Evolutionary conservation across 768 basidiomycete species (phyloP).

Genomic region (Hirschioporus abietinus): DNA sequence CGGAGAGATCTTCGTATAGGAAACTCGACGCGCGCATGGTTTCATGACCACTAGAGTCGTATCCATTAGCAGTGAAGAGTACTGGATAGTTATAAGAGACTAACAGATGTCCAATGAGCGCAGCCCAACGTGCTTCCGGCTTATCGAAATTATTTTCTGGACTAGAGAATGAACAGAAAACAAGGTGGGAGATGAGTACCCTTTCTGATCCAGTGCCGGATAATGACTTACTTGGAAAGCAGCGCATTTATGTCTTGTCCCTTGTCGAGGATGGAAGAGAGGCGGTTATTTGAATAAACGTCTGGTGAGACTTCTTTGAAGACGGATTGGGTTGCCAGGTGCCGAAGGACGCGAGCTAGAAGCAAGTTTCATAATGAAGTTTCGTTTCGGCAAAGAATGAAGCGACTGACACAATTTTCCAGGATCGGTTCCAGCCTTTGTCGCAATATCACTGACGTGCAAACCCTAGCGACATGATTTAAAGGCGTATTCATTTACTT

Average conservation of each 20-base stretch:
- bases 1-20: slow-evolving; percentile 38
- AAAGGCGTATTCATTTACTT: background rate
- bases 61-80: background rate
- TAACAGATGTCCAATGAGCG: slow-evolving; percentile 14
- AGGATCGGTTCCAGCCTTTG: slow-evolving; percentile 24
- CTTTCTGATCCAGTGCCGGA: slow-evolving; percentile 10
- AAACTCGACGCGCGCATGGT: slow-evolving; percentile 72
- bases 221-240: slow-evolving; percentile 3
- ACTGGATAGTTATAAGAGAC: background rate
- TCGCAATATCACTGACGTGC: slow-evolving; percentile 32
- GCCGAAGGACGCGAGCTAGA: slow-evolving; percentile 22
- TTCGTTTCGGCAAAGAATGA: background rate
- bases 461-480: slow-evolving; percentile 23
- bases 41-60: slow-evolving; percentile 56
- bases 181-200: slow-evolving; percentile 6
- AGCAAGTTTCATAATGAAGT: background rate
- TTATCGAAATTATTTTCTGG: slow-evolving; percentile 17
- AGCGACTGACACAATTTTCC: slow-evolving; percentile 26
- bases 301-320: slow-evolving; percentile 23
- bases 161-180: slow-evolving; percentile 6
- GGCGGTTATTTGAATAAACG: slow-evolving; percentile 23
- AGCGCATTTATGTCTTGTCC: slow-evolving; percentile 11
- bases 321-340: slow-evolving; percentile 24
- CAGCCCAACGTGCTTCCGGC: slow-evolving; percentile 11
- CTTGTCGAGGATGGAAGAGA: slow-evolving; percentile 22